Evolutionary conservation across 108 stramenopile species (phyloP), one percentile per base, ranked within the genome.

Genomic region (Nitzschia sp.): DNA sequence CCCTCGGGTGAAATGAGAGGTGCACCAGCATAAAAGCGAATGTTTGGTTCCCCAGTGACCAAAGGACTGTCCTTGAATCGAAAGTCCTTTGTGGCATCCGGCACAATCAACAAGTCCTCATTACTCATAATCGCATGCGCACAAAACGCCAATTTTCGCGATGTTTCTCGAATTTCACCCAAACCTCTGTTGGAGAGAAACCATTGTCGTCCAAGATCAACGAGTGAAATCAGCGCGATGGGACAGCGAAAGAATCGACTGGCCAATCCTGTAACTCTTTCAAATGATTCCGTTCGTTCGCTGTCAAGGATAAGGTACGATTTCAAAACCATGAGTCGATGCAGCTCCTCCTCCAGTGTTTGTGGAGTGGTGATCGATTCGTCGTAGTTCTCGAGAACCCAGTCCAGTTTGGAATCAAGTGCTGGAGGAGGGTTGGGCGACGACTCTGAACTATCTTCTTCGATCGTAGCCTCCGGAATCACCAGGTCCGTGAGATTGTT

Each of bases 21-120:
- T 12, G 81, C 86, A 40, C 89, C 89, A 8, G 88, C 93, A 48
- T 94, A 91, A 67, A 91, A 91, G 14, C 93, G 88, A 48, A 94
- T 85, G 68, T 80, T 41, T 41, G 90, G 86, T 10, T 70, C 68
- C 3, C 85, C 89, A 0, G 80, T 82, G 6, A 94, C 93, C 40
- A 87, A 67, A 22, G 80, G 69, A 72, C 80, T 87, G 39, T 82
- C 54, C 38, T 46, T 48, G 62, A 94, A 94, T 14, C 90, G 75
- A 40, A 57, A 58, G 69, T 94, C 90, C 21, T 83, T 61, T 12
- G 74, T 63, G 14, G 90, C 82, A 42, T 94, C 87, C 19, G 69
- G 75, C 0, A 91, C 83, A 43, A 94, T 74, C 55, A 94, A 63
- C 1, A 82, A 53, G 34, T 78, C 82, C 9, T 68, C 63, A 40